Evolutionary conservation across 2,329 filamentous ascomycete genomes (phyloP), one percentile per base, ranked within the genome.

Genomic region (Beauveria sp.): DNA sequence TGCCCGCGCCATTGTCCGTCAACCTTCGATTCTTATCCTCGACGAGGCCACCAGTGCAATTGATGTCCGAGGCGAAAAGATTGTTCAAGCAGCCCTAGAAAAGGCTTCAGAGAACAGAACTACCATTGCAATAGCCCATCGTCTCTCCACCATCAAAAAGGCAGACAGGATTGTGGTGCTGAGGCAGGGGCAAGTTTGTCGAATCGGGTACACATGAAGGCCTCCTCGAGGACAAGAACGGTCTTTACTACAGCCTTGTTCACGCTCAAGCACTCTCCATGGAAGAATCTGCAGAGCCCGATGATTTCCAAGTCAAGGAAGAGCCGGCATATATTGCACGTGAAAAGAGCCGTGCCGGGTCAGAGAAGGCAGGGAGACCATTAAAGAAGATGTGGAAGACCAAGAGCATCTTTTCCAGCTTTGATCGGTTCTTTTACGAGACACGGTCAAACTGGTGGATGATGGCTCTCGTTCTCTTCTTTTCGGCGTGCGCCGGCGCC

Each of bases 81-180:
- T 86, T 51, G 88, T 90, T 1, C 88, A 90, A 67, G 80, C 82
- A 51, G 82, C 88, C 26, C 24, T 57, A 14, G 82, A 86, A 65
- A 78, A 80, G 43, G 81, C 88, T 2, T 86, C 87, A 0, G 72
- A 81, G 63, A 81, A 82, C 59, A 78, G 88, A 12, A 91, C 88
- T 0, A 90, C 87, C 0, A 87, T 91, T 62, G 84, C 88, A 20
- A 89, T 93, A 65, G 89, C 90, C 1, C 88, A 92, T 72, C 79
- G 88, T 3, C 77, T 92, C 3, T 89, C 87, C 0, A 92, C 89
- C 0, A 89, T 91, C 67, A 88, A 86, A 71, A 85, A 88, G 65
- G 90, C 91, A 3, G 88, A 96, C 69, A 84, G 86, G 42, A 96
- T 96, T 60, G 78, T 92, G 7, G 91, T 96, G 1, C 73, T 96